Percentiles rank a stretch among this genome's conserved stretches.
phyloP scores from a whole-genome alignment of 768 basidiomycete species.

The Serendipita vermifera region DNA sequence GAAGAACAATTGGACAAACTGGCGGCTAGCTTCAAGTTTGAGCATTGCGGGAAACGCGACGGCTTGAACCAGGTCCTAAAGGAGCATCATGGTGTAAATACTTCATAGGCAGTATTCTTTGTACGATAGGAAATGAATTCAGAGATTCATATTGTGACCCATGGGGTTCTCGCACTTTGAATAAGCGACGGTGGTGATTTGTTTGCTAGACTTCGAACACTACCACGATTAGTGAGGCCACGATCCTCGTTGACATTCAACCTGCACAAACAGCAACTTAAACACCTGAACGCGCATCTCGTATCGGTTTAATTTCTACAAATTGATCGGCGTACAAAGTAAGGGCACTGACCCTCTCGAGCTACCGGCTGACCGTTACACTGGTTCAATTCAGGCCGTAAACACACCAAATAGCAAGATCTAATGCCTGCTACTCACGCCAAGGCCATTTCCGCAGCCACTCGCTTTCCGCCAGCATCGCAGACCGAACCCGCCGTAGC shows the following conservation, averaged over 20 bases:
- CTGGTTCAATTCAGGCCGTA: not conserved
- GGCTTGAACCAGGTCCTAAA: slow-evolving; percentile 38
- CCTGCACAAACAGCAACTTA: not conserved
- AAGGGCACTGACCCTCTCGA: not conserved
- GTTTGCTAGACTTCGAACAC: not conserved
- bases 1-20: slow-evolving; percentile 54
- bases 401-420: too few species aligned
- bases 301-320: not conserved
- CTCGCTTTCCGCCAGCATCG: not conserved
- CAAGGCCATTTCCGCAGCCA: not conserved
- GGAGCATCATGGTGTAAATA: slow-evolving; percentile 13
- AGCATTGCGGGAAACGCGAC: slow-evolving; percentile 54
- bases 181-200: not conserved
- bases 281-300: not conserved
- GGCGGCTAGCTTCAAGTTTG: slow-evolving; percentile 62
- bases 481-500: slow-evolving; percentile 11
- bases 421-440: not conserved
- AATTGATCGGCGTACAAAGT: slow-evolving; percentile 6
- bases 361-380: slow-evolving; percentile 1
- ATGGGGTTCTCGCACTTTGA: not conserved
- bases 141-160: not conserved
- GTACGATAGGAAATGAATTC: not conserved
- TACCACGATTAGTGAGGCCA: slow-evolving; percentile 1
- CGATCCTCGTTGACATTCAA: not conserved
- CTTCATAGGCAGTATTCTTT: not conserved